Base-by-base conservation (phyloP, 2,329 filamentous ascomycete genomes). In the Fusarium sp. region DNA sequence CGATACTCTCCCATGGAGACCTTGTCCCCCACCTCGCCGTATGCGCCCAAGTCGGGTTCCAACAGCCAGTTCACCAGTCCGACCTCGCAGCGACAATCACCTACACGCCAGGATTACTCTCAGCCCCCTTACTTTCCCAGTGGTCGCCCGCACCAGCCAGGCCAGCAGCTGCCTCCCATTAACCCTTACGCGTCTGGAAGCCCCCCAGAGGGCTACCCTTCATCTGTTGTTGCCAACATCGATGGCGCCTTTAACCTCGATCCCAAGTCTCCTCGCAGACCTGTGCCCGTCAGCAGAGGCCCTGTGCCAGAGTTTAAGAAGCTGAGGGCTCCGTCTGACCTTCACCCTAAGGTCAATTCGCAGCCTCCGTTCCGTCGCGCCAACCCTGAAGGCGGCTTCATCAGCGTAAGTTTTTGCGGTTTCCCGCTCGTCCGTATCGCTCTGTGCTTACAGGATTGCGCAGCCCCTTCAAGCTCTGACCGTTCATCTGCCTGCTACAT, bases 1-100 rank as follows among this genome's bases (percentile, higher is more conserved):
- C 91, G 95, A 80, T 98, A 98, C 84, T 98, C 96, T 55, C 96
- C 96, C 73, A 98, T 98, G 95, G 96, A 98, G 81, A 90, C 91
- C 17, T 86, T 97, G 70, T 94, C 95, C 69, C 94, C 95, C 44
- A 91, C 92, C 36, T 92, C 93, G 64, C 92, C 94, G 36, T 97
- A 97, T 84, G 89, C 90, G 53, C 80, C 88, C 85, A 84, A 93
- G 86, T 81, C 90, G 86, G 87, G 89, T 75, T 81, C 90, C 87
- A 88, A 89, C 72, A 79, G 83, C 80, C 85, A 92, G 85, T 86
- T 87, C 81, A 77, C 85, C 76, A 82, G 85, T 80, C 83, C 88
- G 75, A 82, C 88, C 76, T 80, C 85, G 76, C 86, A 89, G 75
- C 91, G 94, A 70, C 93, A 95, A 80, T 98, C 95, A 71, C 96